Evolutionary conservation across 2,329 filamentous ascomycete genomes (phyloP), one percentile per base, ranked within the genome.

Genomic region (Aspergillus amoenus): DNA sequence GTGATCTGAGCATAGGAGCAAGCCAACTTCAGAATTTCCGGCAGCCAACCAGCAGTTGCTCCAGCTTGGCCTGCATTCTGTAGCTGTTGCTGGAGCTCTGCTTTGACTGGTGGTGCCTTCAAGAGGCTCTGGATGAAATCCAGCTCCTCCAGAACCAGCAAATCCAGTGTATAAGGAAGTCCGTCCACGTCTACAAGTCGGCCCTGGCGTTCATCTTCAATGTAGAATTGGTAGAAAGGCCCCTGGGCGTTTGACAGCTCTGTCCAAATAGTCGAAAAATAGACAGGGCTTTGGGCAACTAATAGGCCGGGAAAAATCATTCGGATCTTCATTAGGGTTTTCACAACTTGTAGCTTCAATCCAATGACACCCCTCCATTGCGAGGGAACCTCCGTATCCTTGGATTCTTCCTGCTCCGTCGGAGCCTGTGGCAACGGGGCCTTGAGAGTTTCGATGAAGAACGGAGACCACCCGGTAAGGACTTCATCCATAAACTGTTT

Each of bases 51-150:
- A 2, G 88, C 87, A 9, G 85, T 82, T 56, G 85, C 82, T 3
- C 84, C 83, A 27, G 81, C 80, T 49, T 81, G 78, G 57, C 85
- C 81, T 15, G 84, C 64, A 75, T 83, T 73, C 56, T 83, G 80
- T 41, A 97, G 79, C 75, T 96, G 89, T 46, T 86, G 83, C 64
- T 93, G 88, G n/a, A 99, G 85, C 73, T 97, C 90, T 61, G 90
- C 88, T 64, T 92, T 90, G 2, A 99, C 93, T 0, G 91, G 91
- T 4, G 91, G 88, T 6, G 93, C 93, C 62, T 91, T 88, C 62
- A 99, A 83, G 72, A 93, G 93, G 57, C 92, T 88, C 75, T 96
- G 94, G 71, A 99, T 84, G 69, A 97, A 93, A 74, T 99, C 94
- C 22, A 99, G 81, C 73, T 97, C 93, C 73, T 99, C 94, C 7